phyloP scores from a whole-genome alignment of 2,329 filamentous ascomycete species.

The Penicillium sp. region DNA sequence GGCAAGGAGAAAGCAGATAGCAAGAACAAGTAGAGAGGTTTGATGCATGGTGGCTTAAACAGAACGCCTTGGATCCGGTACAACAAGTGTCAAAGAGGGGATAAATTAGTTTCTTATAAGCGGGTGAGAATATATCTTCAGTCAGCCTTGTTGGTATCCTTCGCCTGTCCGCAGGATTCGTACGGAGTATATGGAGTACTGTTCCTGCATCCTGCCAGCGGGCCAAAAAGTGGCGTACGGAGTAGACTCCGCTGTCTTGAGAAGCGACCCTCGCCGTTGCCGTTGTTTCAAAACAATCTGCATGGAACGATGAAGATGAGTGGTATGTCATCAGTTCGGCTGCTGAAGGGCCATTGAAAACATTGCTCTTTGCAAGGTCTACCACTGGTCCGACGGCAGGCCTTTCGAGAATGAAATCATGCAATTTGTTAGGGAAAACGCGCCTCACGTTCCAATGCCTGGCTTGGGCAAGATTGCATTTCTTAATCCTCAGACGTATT shows the following conservation, averaged over 20 bases:
- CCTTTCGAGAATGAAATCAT: not conserved
- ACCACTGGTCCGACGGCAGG: not conserved
- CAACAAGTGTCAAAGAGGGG: no score
- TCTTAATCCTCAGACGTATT: not conserved
- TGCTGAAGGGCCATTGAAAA: not conserved
- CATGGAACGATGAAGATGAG: not conserved
- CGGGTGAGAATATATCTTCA: no score
- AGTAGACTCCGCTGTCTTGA: not conserved
- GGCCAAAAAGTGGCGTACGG: not conserved
- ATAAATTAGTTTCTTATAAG: no score
- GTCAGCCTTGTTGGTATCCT: no score
- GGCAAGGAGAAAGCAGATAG: not conserved
- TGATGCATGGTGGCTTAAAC: not conserved
- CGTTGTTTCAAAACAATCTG: not conserved
- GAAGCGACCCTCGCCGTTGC: not conserved
- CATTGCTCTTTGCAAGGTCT: slow-evolving; percentile 2
- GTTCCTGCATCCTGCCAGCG: no score
- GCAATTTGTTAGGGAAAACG: not conserved
- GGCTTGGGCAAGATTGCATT: not conserved
- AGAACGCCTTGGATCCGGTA: no score
- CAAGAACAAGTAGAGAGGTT: not conserved
- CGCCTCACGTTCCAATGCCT: not conserved
- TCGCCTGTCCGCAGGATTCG: not conserved
- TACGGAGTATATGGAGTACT: no score
- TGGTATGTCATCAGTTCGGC: not conserved